These are phyloP conservation scores for Skeletonema costatum DNA, from an alignment of 108 stramenopile genomes.

Conservation along the genomic window DNA sequence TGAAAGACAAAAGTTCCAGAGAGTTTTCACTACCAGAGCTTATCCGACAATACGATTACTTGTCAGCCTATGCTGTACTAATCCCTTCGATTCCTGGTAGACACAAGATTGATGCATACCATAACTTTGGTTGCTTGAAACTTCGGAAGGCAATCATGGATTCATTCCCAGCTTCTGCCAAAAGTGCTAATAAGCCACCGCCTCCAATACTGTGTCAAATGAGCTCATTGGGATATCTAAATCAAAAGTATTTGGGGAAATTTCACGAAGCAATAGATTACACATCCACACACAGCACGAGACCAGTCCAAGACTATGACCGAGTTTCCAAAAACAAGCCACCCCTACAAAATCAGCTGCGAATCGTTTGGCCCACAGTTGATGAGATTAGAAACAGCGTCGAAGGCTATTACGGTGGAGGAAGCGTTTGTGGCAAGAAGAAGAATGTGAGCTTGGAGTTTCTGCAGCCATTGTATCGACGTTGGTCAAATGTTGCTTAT, in stretches of 20 bases:
- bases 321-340: neutral
- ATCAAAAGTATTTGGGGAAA: conserved; percentile 53
- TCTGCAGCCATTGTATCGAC: conserved; percentile 49
- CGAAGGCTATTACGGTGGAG: conserved; percentile 70
- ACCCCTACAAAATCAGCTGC: conserved; percentile 11
- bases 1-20: conserved; percentile 8
- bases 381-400: conserved; percentile 60
- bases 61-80: conserved; percentile 60
- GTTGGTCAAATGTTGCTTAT: conserved; percentile 46
- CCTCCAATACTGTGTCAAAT: conserved; percentile 72
- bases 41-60: conserved; percentile 70
- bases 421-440: conserved; percentile 57
- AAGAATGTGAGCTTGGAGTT: conserved; percentile 68
- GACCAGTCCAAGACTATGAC: neutral
- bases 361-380: conserved; percentile 75
- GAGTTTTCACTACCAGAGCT: conserved; percentile 20
- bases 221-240: conserved; percentile 72
- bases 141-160: conserved; percentile 52
- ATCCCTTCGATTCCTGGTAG: conserved; percentile 79
- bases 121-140: conserved; percentile 55
- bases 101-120: conserved; percentile 19
- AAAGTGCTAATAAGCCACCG: conserved; percentile 13
- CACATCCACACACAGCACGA: conserved; percentile 7
- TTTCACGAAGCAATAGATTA: conserved; percentile 52
- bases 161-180: neutral